phyloP scores from a whole-genome alignment of 148 eudicot species.

The Chenopodium formosanum region DNA sequence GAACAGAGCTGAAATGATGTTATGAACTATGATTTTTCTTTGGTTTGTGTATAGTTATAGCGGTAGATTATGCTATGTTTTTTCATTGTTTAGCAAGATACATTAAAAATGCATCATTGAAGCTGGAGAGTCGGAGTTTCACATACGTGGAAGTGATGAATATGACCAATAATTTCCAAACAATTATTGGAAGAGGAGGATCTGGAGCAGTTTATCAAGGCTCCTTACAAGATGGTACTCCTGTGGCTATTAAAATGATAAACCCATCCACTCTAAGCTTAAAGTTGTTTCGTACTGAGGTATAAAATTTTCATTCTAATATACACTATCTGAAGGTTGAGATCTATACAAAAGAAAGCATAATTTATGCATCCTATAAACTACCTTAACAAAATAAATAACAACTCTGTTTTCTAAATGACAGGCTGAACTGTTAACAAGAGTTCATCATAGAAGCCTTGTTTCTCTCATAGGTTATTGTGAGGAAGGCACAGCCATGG shows the following conservation, averaged over 20 bases:
- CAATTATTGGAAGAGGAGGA: slow-evolving; percentile 17
- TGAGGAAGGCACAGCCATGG: slow-evolving; percentile 16
- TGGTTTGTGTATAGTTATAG: not conserved
- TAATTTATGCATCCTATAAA: not conserved
- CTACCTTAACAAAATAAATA: not conserved
- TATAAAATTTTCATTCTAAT: not conserved
- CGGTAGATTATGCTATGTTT: not conserved
- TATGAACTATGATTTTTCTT: no score
- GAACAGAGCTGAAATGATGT: no score
- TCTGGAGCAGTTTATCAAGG: slow-evolving; percentile 29
- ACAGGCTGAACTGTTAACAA: slow-evolving; percentile 19
- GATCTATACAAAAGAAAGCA: not conserved
- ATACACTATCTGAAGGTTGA: no score
- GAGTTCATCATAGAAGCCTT: slow-evolving; percentile 26
- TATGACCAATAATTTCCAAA: slow-evolving; percentile 24
- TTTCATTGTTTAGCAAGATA: not conserved
- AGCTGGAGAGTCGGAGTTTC: not conserved
- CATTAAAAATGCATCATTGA: not conserved
- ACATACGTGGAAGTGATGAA: slow-evolving; percentile 13
- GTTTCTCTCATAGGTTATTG: slow-evolving; percentile 26
- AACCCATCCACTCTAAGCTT: not conserved
- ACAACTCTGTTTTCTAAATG: not conserved
- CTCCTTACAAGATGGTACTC: slow-evolving; percentile 11
- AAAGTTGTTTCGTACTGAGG: slow-evolving; percentile 18
- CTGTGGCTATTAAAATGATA: slow-evolving; percentile 26